These are phyloP conservation scores for Vicia sativa DNA, from an alignment of 306 rosid species.

Conservation along the genomic window DNA sequence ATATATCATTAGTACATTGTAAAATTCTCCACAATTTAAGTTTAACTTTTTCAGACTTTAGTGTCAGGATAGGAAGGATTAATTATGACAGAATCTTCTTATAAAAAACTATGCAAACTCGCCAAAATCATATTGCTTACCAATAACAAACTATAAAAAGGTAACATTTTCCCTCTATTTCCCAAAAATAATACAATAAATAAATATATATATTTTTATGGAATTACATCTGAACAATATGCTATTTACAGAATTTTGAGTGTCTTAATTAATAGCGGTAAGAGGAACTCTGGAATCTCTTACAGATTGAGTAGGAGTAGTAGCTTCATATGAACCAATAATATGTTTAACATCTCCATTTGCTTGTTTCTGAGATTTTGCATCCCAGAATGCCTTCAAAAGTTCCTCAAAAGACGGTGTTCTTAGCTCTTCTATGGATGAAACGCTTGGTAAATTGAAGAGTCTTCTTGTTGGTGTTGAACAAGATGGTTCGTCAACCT, in stretches of 20 bases:
- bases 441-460: slow-evolving; percentile 80
- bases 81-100: not conserved
- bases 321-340: slow-evolving; percentile 66
- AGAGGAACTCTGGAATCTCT: slow-evolving; percentile 99
- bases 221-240: slow-evolving; percentile 54
- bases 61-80: not conserved
- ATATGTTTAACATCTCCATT: slow-evolving; percentile 85
- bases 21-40: not conserved
- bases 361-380: slow-evolving; percentile 66
- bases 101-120: slow-evolving; percentile 22
- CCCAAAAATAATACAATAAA: slow-evolving; percentile 39
- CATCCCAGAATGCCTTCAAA: slow-evolving; percentile 84
- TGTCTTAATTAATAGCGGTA: slow-evolving; percentile 81
- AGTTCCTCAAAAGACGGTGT: slow-evolving; percentile 95
- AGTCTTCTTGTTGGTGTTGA: slow-evolving; percentile 92
- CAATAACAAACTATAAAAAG: slow-evolving; percentile 18
- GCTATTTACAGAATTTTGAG: slow-evolving; percentile 64
- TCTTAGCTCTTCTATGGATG: slow-evolving; percentile 87
- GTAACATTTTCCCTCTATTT: slow-evolving; percentile 19
- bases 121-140: slow-evolving; percentile 32
- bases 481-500: slow-evolving; percentile 99
- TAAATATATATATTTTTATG: slow-evolving; percentile 47
- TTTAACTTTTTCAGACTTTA: not conserved
- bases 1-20: not conserved
- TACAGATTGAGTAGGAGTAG: slow-evolving; percentile 54